Conservation (phyloP, 1,284 basidiomycete genomes). For the Ustilago lituana region DNA sequence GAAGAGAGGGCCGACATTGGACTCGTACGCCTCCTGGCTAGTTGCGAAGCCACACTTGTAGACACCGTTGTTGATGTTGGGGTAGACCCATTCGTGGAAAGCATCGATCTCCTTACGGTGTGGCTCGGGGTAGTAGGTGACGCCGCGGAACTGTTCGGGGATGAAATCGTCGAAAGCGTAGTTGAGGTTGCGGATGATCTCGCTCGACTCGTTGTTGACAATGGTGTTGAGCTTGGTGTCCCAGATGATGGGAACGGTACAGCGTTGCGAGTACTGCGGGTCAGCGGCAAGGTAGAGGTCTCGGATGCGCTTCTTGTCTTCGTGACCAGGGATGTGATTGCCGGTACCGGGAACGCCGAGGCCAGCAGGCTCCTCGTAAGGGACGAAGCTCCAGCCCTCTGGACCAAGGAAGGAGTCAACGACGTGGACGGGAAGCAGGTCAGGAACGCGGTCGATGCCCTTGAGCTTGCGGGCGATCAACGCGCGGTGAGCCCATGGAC, state of each 20-base stretch:
- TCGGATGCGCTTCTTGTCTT: constrained; percentile 75
- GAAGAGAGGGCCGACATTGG: constrained; percentile 75
- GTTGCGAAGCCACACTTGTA: constrained; percentile 92
- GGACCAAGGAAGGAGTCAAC: constrained; percentile 87
- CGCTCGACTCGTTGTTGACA: constrained; percentile 77
- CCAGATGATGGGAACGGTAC: constrained; percentile 81
- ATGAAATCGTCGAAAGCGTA: constrained; percentile 66
- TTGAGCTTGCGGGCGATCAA: constrained; percentile 90
- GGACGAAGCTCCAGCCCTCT: constrained; percentile 87
- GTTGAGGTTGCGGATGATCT: constrained; percentile 88
- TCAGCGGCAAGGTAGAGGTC: constrained; percentile 86
- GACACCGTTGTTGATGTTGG: constrained; percentile 70
- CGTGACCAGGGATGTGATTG: constrained; percentile 59
- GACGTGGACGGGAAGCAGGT: constrained; percentile 70
- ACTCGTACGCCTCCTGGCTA: constrained; percentile 82
- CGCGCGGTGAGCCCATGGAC: constrained; percentile 89
- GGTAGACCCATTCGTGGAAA: constrained; percentile 81
- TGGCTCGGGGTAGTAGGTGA: constrained; percentile 75
- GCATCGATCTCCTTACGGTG: constrained; percentile 80
- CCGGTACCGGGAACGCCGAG: constrained; percentile 56
- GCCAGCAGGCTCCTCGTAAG: constrained; percentile 48
- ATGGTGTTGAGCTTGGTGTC: constrained; percentile 89
- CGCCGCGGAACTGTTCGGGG: constrained; percentile 41
- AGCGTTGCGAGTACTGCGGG: constrained; percentile 68
- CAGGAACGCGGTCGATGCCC: constrained; percentile 84